phyloP scores from a whole-genome alignment of 2,329 filamentous ascomycete species.

The Colletotrichum kahawae region DNA sequence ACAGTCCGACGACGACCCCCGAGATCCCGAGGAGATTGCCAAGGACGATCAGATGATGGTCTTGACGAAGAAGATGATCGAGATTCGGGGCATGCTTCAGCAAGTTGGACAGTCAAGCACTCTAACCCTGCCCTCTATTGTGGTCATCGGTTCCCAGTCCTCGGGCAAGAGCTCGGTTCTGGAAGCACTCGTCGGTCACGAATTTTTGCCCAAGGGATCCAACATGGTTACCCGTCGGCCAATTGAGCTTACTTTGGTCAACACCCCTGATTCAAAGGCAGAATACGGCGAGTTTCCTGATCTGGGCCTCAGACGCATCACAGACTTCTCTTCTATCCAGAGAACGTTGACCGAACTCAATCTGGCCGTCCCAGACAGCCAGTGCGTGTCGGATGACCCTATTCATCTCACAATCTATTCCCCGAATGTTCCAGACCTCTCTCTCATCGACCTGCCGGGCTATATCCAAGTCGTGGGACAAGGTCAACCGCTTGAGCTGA shows the following conservation, averaged over 20 bases:
- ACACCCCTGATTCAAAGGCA: conserved; percentile 83
- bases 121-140: conserved; percentile 90
- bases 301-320: conserved; percentile 85
- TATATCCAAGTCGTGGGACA: conserved; percentile 96
- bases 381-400: conserved; percentile 95
- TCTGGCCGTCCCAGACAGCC: conserved; percentile 83
- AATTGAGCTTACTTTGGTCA: conserved; percentile 94
- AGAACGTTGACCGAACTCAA: conserved; percentile 95
- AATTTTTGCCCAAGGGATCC: conserved; percentile 95
- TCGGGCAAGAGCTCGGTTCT: conserved; percentile 98
- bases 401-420: conserved; percentile 97
- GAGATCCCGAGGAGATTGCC: conserved; percentile 68
- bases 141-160: conserved; percentile 98
- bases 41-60: conserved; percentile 99
- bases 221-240: conserved; percentile 98
- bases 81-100: conserved; percentile 91
- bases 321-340: conserved; percentile 91
- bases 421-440: conserved; percentile 92
- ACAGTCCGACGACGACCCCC: conserved; percentile 68
- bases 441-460: conserved; percentile 92
- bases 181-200: conserved; percentile 96
- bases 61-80: conserved; percentile 99
- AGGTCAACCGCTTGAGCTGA: conserved; percentile 88
- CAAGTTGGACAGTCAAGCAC: conserved; percentile 90
- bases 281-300: conserved; percentile 98